These are phyloP conservation scores for Petunia hybrid DNA, from an alignment of 305 asterid genomes.

Conservation along the genomic window DNA sequence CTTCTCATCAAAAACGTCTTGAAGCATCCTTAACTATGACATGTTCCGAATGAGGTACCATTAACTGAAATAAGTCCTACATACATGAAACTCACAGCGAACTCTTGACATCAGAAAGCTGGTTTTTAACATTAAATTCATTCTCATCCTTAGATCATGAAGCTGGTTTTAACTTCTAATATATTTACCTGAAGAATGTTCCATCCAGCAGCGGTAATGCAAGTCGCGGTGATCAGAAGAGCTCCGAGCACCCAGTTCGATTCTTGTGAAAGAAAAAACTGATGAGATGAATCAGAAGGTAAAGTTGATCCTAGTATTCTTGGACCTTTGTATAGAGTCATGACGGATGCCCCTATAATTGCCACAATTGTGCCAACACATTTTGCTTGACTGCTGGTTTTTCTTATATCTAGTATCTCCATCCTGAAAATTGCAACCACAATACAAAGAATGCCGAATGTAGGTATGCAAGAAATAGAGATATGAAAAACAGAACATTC, in stretches of 20 bases:
- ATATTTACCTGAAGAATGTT: constrained; percentile 45
- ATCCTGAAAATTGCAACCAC: constrained; percentile 31
- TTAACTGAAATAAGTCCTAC: background rate
- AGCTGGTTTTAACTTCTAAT: background rate
- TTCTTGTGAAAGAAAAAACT: constrained; percentile 29
- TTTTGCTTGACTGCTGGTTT: constrained; percentile 41
- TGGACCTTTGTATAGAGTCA: constrained; percentile 48
- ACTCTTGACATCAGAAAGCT: background rate
- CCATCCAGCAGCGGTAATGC: constrained; percentile 42
- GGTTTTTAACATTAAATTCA: constrained; percentile 1
- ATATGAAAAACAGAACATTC: background rate
- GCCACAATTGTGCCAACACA: constrained; percentile 48
- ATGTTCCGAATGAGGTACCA: background rate
- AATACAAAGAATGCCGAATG: background rate
- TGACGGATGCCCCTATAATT: constrained; percentile 42
- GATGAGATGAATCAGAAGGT: constrained; percentile 27
- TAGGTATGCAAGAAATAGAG: background rate
- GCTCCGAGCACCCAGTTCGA: constrained; percentile 46
- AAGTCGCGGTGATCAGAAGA: constrained; percentile 35
- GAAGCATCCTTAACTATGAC: background rate
- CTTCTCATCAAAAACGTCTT: too few species aligned
- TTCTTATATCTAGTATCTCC: constrained; percentile 42
- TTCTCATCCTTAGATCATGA: background rate
- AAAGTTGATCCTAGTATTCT: constrained; percentile 6
- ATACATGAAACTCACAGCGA: background rate